A percentile compares a stretch with the other conserved stretches of the same genome.
phyloP scores from a whole-genome alignment of 1,284 basidiomycete genomes.

The Microbotryomycetes sp. region DNA sequence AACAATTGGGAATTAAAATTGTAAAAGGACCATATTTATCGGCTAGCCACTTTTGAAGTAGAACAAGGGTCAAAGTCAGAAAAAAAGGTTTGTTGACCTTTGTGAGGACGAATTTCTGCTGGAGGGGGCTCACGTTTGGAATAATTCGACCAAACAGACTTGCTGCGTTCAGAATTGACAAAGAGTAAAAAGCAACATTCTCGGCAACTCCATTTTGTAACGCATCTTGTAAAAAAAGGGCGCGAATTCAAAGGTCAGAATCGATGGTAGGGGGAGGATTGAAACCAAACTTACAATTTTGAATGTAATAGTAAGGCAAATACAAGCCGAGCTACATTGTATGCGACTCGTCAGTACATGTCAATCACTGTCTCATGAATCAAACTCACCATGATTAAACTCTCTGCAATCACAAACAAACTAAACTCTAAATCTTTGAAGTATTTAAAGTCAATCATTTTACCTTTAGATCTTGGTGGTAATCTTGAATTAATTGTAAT shows the following conservation, averaged over 20 bases:
- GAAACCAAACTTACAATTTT: slow-evolving; percentile 10
- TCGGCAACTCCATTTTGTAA: slow-evolving; percentile 33
- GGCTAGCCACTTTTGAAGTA: slow-evolving; percentile 27
- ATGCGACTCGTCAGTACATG: slow-evolving; percentile 8
- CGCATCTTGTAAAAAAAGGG: slow-evolving; percentile 14
- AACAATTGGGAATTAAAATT: slow-evolving; percentile 31
- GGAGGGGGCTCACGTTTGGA: slow-evolving; percentile 34
- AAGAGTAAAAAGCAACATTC: slow-evolving; percentile 32
- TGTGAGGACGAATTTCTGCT: background rate
- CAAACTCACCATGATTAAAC: slow-evolving; percentile 36
- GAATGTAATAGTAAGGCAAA: slow-evolving; percentile 32
- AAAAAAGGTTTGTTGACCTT: background rate
- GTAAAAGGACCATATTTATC: slow-evolving; percentile 34
- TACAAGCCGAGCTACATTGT: slow-evolving; percentile 27
- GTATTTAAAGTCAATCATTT: slow-evolving; percentile 26
- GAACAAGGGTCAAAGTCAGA: background rate
- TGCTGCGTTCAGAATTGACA: slow-evolving; percentile 36
- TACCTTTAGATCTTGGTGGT: slow-evolving; percentile 29
- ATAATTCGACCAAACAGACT: slow-evolving; percentile 34
- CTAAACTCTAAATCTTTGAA: slow-evolving; percentile 32
- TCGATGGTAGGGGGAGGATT: slow-evolving; percentile 27
- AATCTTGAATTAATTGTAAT: slow-evolving; percentile 28
- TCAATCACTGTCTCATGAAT: slow-evolving; percentile 3
- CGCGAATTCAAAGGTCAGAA: slow-evolving; percentile 37
- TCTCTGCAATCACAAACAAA: slow-evolving; percentile 31